Conservation (phyloP, 1,284 basidiomycete genomes). For the Heterobasidion parviporum region DNA sequence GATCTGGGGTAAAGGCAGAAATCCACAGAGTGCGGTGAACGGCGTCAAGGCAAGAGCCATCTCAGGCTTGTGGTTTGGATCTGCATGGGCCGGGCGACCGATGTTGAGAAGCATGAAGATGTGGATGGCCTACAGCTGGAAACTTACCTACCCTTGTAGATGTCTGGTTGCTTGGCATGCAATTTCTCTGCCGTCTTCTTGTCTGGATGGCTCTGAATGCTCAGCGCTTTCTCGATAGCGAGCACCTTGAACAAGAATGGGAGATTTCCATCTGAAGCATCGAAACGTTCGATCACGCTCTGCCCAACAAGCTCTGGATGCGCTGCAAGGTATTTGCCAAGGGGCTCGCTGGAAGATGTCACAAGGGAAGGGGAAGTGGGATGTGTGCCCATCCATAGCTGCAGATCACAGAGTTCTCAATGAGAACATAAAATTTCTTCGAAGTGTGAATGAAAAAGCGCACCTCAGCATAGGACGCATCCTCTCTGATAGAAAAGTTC, state of each 20-base stretch:
- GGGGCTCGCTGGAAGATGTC: constrained; percentile 27
- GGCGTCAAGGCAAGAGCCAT: constrained; percentile 94
- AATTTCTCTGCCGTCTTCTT: constrained; percentile 80
- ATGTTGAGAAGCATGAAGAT: not conserved
- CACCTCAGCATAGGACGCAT: constrained; percentile 61
- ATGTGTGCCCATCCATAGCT: constrained; percentile 99
- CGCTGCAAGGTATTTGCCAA: constrained; percentile 49
- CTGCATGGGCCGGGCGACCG: constrained; percentile 28
- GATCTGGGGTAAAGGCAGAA: constrained; percentile 73
- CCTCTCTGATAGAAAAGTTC: constrained; percentile 41
- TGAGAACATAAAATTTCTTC: constrained; percentile 5
- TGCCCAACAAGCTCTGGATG: constrained; percentile 67
- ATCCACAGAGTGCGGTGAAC: constrained; percentile 90
- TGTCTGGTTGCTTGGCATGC: constrained; percentile 67
- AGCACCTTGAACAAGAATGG: constrained; percentile 95
- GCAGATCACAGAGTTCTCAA: constrained; percentile 3
- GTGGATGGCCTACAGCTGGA: not conserved
- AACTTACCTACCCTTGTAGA: constrained; percentile 75
- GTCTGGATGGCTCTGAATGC: constrained; percentile 97
- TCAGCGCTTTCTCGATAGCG: constrained; percentile 89
- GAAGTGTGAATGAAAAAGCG: constrained; percentile 11
- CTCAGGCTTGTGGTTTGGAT: constrained; percentile 95
- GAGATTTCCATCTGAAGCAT: constrained; percentile 61
- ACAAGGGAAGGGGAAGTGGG: constrained; percentile 78
- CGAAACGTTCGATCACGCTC: constrained; percentile 54